Evolutionary conservation across 2,329 filamentous ascomycete species (phyloP).

Genomic region (Trichoderma afroharzianum): DNA sequence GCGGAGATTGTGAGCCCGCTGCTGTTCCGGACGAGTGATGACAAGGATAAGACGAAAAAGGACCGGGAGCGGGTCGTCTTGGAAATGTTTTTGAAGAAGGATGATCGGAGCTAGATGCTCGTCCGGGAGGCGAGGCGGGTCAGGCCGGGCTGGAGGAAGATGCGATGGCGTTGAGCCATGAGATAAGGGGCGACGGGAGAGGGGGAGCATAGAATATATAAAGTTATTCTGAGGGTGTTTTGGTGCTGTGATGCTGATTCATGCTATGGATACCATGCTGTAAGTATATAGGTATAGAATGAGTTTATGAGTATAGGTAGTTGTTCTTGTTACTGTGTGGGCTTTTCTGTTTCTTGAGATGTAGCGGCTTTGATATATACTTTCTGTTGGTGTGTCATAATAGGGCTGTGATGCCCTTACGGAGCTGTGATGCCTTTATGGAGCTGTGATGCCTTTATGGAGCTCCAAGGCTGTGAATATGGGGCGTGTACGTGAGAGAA

Average conservation of each 20-base stretch:
- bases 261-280: neutral
- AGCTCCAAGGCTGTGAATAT: no score
- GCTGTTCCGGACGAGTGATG: conserved; percentile 54
- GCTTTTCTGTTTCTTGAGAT: neutral
- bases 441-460: no score
- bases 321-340: neutral
- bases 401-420: neutral
- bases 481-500: no score
- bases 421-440: no score
- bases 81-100: conserved; percentile 58
- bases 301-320: neutral
- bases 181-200: no score
- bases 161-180: neutral
- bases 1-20: conserved; percentile 62
- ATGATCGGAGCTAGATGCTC: conserved; percentile 30
- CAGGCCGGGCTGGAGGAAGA: conserved; percentile 8
- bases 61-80: conserved; percentile 64
- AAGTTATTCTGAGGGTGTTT: neutral
- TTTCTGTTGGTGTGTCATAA: neutral
- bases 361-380: neutral
- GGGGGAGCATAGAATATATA: neutral
- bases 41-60: conserved; percentile 55
- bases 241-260: neutral
- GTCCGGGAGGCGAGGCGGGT: conserved; percentile 13
- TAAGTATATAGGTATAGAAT: neutral